Percentiles rank a stretch among this genome's conserved stretches.
Conservation (phyloP, 768 basidiomycete genomes). For the Suillus lakei region DNA sequence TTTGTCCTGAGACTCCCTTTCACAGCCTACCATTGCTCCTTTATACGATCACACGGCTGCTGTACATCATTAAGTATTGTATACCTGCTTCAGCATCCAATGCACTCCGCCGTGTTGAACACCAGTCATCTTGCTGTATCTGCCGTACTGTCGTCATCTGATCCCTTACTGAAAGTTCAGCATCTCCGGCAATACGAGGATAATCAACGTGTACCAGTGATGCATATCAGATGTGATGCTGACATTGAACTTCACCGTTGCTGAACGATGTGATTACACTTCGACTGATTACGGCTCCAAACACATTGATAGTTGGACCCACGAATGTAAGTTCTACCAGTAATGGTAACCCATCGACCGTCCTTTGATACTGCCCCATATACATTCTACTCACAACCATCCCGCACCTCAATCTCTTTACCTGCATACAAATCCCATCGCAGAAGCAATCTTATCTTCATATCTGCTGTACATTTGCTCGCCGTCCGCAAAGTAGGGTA, state of each 20-base stretch:
- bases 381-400: neutral
- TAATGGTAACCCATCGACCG: neutral
- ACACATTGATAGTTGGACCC: neutral
- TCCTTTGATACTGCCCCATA: neutral
- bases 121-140: neutral
- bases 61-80: slow-evolving; percentile 30
- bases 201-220: neutral
- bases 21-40: slow-evolving; percentile 64
- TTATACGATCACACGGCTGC: slow-evolving; percentile 63
- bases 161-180: neutral
- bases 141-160: neutral
- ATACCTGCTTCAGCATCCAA: slow-evolving; percentile 7
- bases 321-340: neutral
- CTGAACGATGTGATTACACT: neutral
- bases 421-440: neutral
- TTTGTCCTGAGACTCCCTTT: slow-evolving; percentile 10
- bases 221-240: neutral
- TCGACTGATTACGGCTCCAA: too few relatives aligned
- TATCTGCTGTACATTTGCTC: neutral
- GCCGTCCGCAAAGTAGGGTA: neutral
- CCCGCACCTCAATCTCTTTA: neutral
- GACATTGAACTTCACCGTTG: neutral
- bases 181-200: neutral
- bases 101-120: neutral
- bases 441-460: neutral